These are phyloP conservation scores for Exsudoporus floridanus DNA, from an alignment of 1,284 basidiomycete species.

Conservation along the genomic window DNA sequence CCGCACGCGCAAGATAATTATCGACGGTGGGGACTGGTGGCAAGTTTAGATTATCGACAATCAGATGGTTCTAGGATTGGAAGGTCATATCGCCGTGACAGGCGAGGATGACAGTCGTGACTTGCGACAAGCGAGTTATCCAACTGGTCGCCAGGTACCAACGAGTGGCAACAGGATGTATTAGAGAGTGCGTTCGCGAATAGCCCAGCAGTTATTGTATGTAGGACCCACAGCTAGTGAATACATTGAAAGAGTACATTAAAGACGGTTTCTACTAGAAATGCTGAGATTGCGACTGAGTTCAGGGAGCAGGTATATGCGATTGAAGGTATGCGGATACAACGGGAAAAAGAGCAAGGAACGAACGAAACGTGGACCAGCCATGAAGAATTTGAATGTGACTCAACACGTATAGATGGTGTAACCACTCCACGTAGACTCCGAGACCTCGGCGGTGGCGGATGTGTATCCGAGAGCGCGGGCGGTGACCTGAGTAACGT, in stretches of 20 bases:
- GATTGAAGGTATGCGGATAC: constrained; percentile 12
- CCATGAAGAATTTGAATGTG: constrained; percentile 15
- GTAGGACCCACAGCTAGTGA: constrained; percentile 22
- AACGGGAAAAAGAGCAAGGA: neutral
- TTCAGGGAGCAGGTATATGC: constrained; percentile 28
- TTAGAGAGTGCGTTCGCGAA: constrained; percentile 6
- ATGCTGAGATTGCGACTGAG: constrained; percentile 22
- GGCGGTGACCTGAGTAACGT: constrained; percentile 3
- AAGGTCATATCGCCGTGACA: neutral
- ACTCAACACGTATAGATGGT: constrained; percentile 10
- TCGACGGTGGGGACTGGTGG: neutral
- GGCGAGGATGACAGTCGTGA: neutral
- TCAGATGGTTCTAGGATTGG: neutral
- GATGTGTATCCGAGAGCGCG: constrained; percentile 6
- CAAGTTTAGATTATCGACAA: constrained; percentile 2
- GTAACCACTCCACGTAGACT: neutral
- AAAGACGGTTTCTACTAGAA: constrained; percentile 29
- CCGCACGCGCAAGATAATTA: neutral
- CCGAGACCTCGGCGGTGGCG: constrained; percentile 4
- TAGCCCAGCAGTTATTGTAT: constrained; percentile 23
- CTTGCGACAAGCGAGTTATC: constrained; percentile 1
- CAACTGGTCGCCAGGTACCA: constrained; percentile 1
- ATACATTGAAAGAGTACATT: constrained; percentile 32
- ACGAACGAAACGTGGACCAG: constrained; percentile 19
- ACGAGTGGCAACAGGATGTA: neutral